These are phyloP conservation scores for Aspergillus aculeatinus DNA, from an alignment of 2,329 filamentous ascomycete species.

Conservation along the genomic window DNA sequence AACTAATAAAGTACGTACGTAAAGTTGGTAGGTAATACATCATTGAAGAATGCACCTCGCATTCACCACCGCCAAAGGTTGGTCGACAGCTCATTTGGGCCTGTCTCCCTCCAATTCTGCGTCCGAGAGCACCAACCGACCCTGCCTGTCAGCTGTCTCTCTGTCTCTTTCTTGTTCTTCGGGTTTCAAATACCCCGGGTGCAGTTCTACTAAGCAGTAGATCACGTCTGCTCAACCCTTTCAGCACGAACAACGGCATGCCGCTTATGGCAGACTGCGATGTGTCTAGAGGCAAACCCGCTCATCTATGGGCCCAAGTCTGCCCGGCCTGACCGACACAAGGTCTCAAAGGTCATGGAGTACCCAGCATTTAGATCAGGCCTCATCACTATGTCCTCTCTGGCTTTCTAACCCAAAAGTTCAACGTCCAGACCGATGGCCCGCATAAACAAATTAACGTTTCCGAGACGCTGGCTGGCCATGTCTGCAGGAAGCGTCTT, in stretches of 20 bases:
- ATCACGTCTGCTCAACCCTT: neutral
- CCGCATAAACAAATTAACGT: constrained; percentile 98
- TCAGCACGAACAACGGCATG: neutral
- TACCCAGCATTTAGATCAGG: neutral
- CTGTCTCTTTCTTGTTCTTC: neutral
- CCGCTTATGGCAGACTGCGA: neutral
- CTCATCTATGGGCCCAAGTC: neutral
- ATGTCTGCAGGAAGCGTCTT: constrained; percentile 88
- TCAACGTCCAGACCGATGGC: constrained; percentile 98
- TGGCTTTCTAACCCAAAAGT: constrained; percentile 54
- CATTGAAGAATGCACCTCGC: neutral
- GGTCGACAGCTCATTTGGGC: neutral
- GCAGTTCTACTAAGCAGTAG: neutral
- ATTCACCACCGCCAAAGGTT: neutral
- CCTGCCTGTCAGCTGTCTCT: neutral
- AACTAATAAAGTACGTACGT: neutral
- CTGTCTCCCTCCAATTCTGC: neutral
- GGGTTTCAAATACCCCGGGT: neutral
- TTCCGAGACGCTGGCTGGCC: constrained; percentile 76
- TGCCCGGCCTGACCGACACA: neutral
- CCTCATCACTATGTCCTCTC: neutral
- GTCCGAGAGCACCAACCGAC: neutral
- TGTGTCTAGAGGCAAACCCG: neutral
- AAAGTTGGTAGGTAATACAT: neutral
- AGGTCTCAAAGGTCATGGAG: neutral